Evolutionary conservation across 768 basidiomycete genomes (phyloP), one percentile per base, ranked within the genome.

Genomic region (Tylopilus sp.): DNA sequence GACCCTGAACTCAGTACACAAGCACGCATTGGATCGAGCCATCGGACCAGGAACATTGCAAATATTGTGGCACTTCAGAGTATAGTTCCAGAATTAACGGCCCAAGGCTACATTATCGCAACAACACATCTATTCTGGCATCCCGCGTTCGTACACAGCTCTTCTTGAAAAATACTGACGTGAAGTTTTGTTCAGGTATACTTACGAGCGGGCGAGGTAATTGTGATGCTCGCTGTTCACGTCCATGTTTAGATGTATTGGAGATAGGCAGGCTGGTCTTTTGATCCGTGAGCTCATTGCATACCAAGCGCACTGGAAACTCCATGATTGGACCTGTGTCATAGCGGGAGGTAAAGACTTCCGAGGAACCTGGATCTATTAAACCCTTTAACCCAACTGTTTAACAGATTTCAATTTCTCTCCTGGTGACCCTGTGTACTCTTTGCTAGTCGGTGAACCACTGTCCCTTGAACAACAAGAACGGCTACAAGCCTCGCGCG

Each of bases 101-200:
- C 63, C 8, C 71, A 74, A 34, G 91, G 93, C 5, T 68, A 92
- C 30, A 72, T 96, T 36, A 72, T 95, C 14, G 91, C 84, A 3
- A 97, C 95, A 1, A 94, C 94, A 0, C 95, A 98, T 73, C 74
- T 96, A 22, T 98, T 97, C 69, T 98, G 95, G 95, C 93, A 96
- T 71, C 93, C 93, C 6, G 80, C 78, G 85, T 92, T 70, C 53
- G 80, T 73, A 26, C 21, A 31, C 28, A 4, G 48, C 31, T 10
- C 9, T 50, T n/a, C 24, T 38, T 21, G 12, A 48, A 9, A 24
- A n/a, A 26, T 8, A 12, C 45, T 61, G 25, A 62, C n/a, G 16
- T 28, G 24, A 19, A 17, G 45, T 43, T 14, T 3, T 31, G 22
- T 4, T 25, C 33, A 61, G 56, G 48, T 62, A 89, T 65, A 80